Percentiles rank a stretch among this genome's conserved stretches.
Evolutionary conservation across 805 yeast species (phyloP).

Genomic region (Candida ulmi): DNA sequence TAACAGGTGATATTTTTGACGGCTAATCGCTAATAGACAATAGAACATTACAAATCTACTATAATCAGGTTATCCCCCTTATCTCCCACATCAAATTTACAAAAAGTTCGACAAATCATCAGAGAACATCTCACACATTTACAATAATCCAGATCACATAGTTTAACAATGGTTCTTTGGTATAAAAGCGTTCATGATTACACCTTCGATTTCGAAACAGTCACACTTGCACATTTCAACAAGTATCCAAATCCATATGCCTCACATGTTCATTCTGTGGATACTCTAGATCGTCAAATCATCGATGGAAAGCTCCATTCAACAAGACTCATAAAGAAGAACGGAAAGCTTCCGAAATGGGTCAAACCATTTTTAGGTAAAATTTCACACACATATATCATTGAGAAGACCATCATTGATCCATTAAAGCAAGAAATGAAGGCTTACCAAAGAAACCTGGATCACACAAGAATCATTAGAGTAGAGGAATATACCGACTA

Average conservation of each 20-base stretch:
- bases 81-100: background rate
- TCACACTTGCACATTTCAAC: constrained; percentile 71
- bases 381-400: constrained; percentile 69
- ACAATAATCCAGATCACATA: too few relatives aligned
- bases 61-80: background rate
- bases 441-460: constrained; percentile 77
- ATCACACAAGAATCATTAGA: constrained; percentile 70
- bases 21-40: too few relatives aligned
- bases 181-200: constrained; percentile 51
- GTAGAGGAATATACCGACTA: constrained; percentile 75
- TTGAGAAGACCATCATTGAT: constrained; percentile 73
- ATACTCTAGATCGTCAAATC: constrained; percentile 58
- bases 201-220: constrained; percentile 63
- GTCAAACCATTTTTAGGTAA: constrained; percentile 69
- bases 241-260: constrained; percentile 76
- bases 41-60: too few relatives aligned
- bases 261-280: constrained; percentile 77
- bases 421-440: constrained; percentile 47
- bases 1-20: too few relatives aligned
- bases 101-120: background rate
- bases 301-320: constrained; percentile 67
- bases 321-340: constrained; percentile 69
- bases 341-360: constrained; percentile 79
- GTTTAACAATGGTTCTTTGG: constrained; percentile 53
- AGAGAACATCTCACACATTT: too few relatives aligned